Evolutionary conservation across 2,329 filamentous ascomycete species (phyloP), one percentile per base, ranked within the genome.

Genomic region (Xylariaceae sp.): DNA sequence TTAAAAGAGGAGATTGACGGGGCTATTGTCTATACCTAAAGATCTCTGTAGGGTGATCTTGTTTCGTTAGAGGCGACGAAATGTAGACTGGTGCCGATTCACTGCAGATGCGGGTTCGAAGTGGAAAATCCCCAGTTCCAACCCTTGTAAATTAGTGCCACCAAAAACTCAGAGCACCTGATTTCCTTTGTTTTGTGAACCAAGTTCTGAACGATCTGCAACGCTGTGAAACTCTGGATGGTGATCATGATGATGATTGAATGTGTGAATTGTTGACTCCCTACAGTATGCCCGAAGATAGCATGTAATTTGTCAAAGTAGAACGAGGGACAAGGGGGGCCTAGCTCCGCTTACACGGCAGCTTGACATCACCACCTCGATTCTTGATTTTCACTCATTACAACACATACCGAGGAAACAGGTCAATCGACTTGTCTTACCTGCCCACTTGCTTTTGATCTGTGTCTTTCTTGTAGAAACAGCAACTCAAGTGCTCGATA

Each of bases 81-180:
- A 51, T 71, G 70, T 72, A 70, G 73, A 74, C 72, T 74, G 75
- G 75, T 78, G 77, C 76, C 72, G 73, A 75, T 73, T 76, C 23
- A 77, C 71, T 76, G 75, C 77, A 75, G 74, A 76, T 62, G 74
- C 70, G 73, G 76, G 73, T 73, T 75, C 72, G 71, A 71, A 65
- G 74, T 69, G 71, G 70, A 74, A 73, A 61, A 72, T 74, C 74
- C 75, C 72, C 74, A 77, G 76, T 77, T 77, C 75, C 52, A 76
- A 76, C 76, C 77, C 78, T 77, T 84, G 81, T 84, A 84, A 84
- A 83, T 81, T 83, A 83, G 80, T 83, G 80, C 76, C 23, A 30
- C 23, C 75, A 72, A 79, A 79, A 80, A 82, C 79, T 65, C 63
- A 63, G 82, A 82, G 78, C 78, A 81, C 80, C 82, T 78, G 76